Evolutionary conservation across 257 asterid species (phyloP).

Genomic region (Parsonsia alboflavescens): DNA sequence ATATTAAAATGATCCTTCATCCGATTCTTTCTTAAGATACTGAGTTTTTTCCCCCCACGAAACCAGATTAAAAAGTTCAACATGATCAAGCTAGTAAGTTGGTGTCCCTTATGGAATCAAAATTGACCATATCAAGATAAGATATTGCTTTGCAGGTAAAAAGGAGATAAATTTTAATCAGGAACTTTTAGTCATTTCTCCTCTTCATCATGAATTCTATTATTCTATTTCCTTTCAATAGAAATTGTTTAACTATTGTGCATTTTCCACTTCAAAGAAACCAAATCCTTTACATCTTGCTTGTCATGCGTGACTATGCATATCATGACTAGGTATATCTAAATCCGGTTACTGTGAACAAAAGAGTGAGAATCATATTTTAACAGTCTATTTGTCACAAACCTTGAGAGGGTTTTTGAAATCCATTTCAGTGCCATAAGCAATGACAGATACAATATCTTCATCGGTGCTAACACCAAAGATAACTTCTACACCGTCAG

Average conservation of each 20-base stretch:
- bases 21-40: background rate
- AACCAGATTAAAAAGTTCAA: slow-evolving; percentile 2
- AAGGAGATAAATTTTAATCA: background rate
- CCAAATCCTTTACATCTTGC: background rate
- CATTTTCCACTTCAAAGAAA: background rate
- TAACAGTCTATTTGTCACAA: background rate
- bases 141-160: background rate
- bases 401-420: background rate
- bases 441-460: background rate
- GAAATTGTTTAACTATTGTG: too few species aligned
- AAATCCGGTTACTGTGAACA: too few species aligned
- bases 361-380: background rate
- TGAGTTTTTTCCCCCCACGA: background rate
- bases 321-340: background rate
- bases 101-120: background rate
- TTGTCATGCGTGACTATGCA: background rate
- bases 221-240: background rate
- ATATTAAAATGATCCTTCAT: background rate
- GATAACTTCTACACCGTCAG: background rate
- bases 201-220: background rate
- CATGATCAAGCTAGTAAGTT: background rate
- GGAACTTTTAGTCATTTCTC: background rate
- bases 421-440: background rate
- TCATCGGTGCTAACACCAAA: background rate
- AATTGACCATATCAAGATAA: background rate